Base-by-base conservation (phyloP, 78 protist genomes). In the Trichosphaerium sp. region DNA sequence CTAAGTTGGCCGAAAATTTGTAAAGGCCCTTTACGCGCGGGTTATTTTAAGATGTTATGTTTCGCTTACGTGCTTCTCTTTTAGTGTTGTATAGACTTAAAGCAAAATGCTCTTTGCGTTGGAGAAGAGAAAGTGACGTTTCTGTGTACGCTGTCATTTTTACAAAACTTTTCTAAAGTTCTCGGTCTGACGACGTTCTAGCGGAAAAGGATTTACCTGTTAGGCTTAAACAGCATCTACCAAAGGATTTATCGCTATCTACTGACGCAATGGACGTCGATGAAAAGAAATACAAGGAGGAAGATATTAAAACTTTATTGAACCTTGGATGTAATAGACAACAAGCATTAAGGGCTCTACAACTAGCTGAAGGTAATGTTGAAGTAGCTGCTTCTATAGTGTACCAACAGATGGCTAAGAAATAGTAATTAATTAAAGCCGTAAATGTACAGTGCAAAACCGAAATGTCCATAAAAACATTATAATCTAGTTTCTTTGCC, bases 201-300 rank as follows among this genome's bases (percentile, higher is more conserved):
- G n/a, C n/a, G n/a, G 83, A 82, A 47, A 78, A 78, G 31, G 87
- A 82, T 40, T 41, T 81, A 14, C 59, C 66, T 43, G 37, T 74
- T 15, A 26, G 38, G 14, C 25, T 47, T 18, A 56, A 74, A 4
- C 64, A 63, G 23, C 11, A 18, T 25, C 26, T 59, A 23, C 64
- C 60, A 18, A 73, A 67, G 32, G 58, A 67, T 44, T 67, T 58
- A 44, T 32, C 43, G 25, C 49, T 63, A 41, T 49, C 69, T 11
- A 2, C 69, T 14, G 25, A 28, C 5, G 34, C 3, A 57, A 29
- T 15, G 4, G 60, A 8, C 15, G 41, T 6, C 12, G 41, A 12
- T 58, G 41, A 6, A 42, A 31, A 44, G 18, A 43, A 64, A n/a
- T 68, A 51, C 65, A 35, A 39, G 14, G 80, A 78, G 60, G 54